Base-by-base conservation (phyloP, 1,284 basidiomycete species). In the Vanrija sp. region DNA sequence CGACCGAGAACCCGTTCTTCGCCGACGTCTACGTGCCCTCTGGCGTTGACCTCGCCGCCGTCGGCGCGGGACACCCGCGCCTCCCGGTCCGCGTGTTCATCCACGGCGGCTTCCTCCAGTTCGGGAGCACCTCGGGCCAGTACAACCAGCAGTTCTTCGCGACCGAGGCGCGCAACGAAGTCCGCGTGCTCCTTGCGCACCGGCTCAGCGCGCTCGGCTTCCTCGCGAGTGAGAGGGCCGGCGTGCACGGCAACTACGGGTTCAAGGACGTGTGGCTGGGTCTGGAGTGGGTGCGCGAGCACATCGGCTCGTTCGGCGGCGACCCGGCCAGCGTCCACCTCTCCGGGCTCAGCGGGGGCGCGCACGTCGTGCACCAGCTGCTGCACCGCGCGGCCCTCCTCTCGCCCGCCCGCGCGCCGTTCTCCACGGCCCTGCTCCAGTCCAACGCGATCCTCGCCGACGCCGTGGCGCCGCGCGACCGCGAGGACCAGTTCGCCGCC, bases 31-130 rank as follows among this genome's bases (percentile, higher is more conserved):
- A 83, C 43, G 68, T 78, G 0, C 87, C 86, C 0, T 83, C 85
- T 0, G 77, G 79, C 37, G 38, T 47, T n/a, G 23, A 35, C 23
- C 41, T 48, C 37, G 3, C 24, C n/a, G n/a, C n/a, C n/a, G n/a
- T n/a, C n/a, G n/a, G n/a, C n/a, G n/a, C n/a, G n/a, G n/a, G n/a
- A 53, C 15, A 24, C n/a, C 15, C 18, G 10, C 23, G 36, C 23
- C 4, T 22, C 18, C 84, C 86, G 0, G 85, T 88, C 46, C 84
- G 81, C 54, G 80, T 87, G 2, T 88, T 87, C 70, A 84, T 88
- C 37, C 86, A 88, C 56, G 87, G 86, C 51, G 88, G 87, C 14
- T 88, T 87, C 66, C 78, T 89, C n/a, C 86, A 89, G 67, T 89
- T 86, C 59, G 86, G 86, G 3, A 37, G 85, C 83, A 12, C 87